Percentiles rank a stretch among this genome's conserved stretches.
Evolutionary conservation across 192 early-diverging fungal genomes (phyloP).

Genomic region (Entomortierella chlamydospora): DNA sequence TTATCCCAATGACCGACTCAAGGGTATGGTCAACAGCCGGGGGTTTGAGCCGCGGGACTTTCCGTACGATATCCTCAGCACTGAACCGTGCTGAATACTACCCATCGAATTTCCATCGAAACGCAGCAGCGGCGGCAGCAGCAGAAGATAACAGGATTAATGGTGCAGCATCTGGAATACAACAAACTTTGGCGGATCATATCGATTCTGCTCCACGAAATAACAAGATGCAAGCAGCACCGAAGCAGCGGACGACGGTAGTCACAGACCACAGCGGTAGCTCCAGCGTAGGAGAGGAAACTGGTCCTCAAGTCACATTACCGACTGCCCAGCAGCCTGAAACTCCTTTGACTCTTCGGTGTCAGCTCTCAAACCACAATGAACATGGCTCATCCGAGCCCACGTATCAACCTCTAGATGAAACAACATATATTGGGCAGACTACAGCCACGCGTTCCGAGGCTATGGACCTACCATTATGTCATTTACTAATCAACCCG

Average conservation of each 20-base stretch:
- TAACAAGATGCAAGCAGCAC: too few relatives aligned
- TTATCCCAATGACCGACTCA: slow-evolving; percentile 10
- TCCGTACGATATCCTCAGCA: neutral
- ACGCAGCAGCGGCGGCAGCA: slow-evolving; percentile 37
- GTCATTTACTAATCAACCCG: slow-evolving; percentile 38
- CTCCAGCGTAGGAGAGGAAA: too few relatives aligned
- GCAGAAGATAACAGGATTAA: neutral
- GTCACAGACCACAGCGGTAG: too few relatives aligned
- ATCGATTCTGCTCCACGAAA: too few relatives aligned
- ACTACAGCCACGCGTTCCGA: slow-evolving; percentile 33
- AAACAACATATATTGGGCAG: slow-evolving; percentile 37
- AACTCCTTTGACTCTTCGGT: neutral
- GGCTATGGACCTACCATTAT: slow-evolving; percentile 39
- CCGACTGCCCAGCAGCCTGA: neutral
- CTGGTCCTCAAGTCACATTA: neutral
- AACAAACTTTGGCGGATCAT: neutral
- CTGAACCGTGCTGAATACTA: neutral
- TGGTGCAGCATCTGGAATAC: neutral
- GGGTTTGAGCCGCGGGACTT: neutral
- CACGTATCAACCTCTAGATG: slow-evolving; percentile 23
- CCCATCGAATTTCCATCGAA: slow-evolving; percentile 31
- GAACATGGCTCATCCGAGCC: slow-evolving; percentile 3
- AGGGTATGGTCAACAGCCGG: neutral
- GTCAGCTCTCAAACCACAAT: neutral
- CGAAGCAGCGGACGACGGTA: too few relatives aligned